These are phyloP conservation scores for Zanthoxylum bungeanum DNA, from an alignment of 345 rosid genomes.

Conservation along the genomic window DNA sequence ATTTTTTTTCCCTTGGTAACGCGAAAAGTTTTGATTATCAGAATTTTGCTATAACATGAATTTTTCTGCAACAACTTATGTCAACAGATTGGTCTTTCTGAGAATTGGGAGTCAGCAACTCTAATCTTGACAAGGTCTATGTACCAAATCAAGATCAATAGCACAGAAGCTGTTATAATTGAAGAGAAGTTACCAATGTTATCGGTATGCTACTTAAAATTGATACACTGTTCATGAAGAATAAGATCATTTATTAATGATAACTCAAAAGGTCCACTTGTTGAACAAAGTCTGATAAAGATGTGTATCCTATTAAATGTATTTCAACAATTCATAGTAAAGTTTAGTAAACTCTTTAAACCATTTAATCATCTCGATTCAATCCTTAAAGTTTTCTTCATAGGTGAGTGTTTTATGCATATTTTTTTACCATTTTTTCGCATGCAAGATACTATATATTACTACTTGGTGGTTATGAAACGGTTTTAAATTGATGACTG, in stretches of 20 bases:
- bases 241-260: background rate
- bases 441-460: background rate
- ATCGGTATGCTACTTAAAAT: conserved; percentile 37
- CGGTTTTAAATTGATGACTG: background rate
- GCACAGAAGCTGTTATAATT: conserved; percentile 38
- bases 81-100: conserved; percentile 59
- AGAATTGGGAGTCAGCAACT: conserved; percentile 68
- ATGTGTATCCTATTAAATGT: background rate
- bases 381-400: background rate
- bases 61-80: background rate
- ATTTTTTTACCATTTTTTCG: background rate
- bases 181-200: conserved; percentile 62
- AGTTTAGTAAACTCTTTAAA: background rate
- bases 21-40: background rate
- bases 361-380: background rate
- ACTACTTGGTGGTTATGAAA: background rate
- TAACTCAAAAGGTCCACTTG: background rate
- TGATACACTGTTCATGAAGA: background rate
- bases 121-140: conserved; percentile 49
- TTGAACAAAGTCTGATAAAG: background rate
- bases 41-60: background rate
- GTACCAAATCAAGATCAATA: conserved; percentile 61
- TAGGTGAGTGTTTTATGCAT: background rate
- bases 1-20: background rate
- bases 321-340: background rate